Percentiles rank a stretch among this genome's conserved stretches.
Evolutionary conservation across 305 asterid species (phyloP).

Genomic region (Fraxinus platypoda): DNA sequence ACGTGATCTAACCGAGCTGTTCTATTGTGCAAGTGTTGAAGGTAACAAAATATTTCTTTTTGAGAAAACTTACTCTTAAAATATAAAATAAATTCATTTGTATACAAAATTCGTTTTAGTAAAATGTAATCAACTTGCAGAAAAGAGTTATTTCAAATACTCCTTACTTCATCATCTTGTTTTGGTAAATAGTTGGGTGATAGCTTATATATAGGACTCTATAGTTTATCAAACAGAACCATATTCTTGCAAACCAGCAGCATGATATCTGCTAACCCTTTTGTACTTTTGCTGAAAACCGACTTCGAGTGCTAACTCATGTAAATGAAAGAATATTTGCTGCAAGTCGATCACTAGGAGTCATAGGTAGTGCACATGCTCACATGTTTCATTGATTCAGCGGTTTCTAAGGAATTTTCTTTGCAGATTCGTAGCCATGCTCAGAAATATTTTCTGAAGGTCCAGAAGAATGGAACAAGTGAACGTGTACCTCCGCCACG

Average conservation of each 20-base stretch:
- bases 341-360: slow-evolving; percentile 4
- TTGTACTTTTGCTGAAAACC: not conserved
- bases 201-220: not conserved
- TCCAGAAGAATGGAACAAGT: slow-evolving; percentile 79
- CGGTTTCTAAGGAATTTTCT: slow-evolving; percentile 27
- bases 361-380: not conserved
- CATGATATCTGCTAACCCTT: not conserved
- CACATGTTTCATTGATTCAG: slow-evolving; percentile 4
- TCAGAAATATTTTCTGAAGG: slow-evolving; percentile 88
- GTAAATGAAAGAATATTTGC: not conserved
- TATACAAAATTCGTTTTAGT: not conserved
- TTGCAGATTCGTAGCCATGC: slow-evolving; percentile 97
- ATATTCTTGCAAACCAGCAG: not conserved
- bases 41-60: not conserved
- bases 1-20: not conserved
- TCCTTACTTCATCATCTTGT: not conserved
- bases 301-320: not conserved
- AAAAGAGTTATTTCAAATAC: not conserved
- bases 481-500: slow-evolving; percentile 96
- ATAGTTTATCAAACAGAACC: not conserved
- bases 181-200: not conserved
- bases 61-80: not conserved
- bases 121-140: not conserved
- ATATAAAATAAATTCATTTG: not conserved
- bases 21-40: not conserved